A percentile compares a stretch with the other conserved stretches of the same genome.
These are phyloP conservation scores for Colletotrichum karsti DNA, from an alignment of 2,329 filamentous ascomycete genomes.

Conservation along the genomic window DNA sequence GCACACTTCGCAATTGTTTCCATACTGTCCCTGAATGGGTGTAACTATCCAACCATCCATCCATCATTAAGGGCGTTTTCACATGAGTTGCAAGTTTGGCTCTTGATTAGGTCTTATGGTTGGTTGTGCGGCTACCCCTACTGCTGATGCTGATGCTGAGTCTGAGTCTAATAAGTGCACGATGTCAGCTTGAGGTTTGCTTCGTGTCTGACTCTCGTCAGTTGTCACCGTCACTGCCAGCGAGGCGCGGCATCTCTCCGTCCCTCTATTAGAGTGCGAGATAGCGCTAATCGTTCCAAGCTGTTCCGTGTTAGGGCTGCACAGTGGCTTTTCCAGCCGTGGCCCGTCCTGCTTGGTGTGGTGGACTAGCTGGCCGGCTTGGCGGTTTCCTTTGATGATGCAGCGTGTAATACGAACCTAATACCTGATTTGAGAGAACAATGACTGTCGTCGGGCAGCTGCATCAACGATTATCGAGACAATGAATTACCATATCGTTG, in stretches of 20 bases:
- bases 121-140: conserved; percentile 1
- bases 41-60: too few species aligned
- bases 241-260: conserved; percentile 1
- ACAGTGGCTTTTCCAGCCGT: not conserved
- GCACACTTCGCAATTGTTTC: too few species aligned
- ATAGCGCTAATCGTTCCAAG: not conserved
- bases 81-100: not conserved
- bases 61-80: not conserved
- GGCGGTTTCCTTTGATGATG: not conserved
- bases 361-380: conserved; percentile 3
- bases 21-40: too few species aligned
- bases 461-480: not conserved
- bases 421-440: too few species aligned
- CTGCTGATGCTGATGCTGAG: conserved; percentile 11
- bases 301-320: not conserved
- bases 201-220: not conserved
- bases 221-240: not conserved
- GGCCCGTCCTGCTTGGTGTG: not conserved
- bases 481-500: not conserved
- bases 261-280: not conserved
- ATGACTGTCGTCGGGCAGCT: not conserved
- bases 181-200: not conserved
- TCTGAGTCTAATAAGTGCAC: not conserved
- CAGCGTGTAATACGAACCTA: not conserved
- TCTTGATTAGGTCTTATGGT: not conserved